phyloP scores from a whole-genome alignment of 345 rosid species.

The Brassica napus region Da-Ae NC_063446.1:12525001-12525500 shows the following conservation, averaged over 20 bases:
- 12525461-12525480: not conserved
- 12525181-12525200: too few species aligned
- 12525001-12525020: too few species aligned
- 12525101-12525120: too few species aligned
- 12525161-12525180: too few species aligned
- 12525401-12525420: slow-evolving; percentile 36
- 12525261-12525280: slow-evolving; percentile 52
- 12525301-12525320: slow-evolving; percentile 59
- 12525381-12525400: slow-evolving; percentile 38
- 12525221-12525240: slow-evolving; percentile 51
- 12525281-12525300: slow-evolving; percentile 49
- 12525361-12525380: slow-evolving; percentile 35
- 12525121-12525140: too few species aligned
- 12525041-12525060: too few species aligned
- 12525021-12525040: too few species aligned
- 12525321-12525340: slow-evolving; percentile 46
- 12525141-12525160: too few species aligned
- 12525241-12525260: slow-evolving; percentile 39
- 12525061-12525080: too few species aligned
- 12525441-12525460: too few species aligned
- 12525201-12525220: not conserved
- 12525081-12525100: too few species aligned
- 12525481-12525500: not conserved
- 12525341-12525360: slow-evolving; percentile 26
- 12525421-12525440: too few species aligned